Conservation (phyloP, 2,329 filamentous ascomycete species). For the Microdochium paspali region DNA sequence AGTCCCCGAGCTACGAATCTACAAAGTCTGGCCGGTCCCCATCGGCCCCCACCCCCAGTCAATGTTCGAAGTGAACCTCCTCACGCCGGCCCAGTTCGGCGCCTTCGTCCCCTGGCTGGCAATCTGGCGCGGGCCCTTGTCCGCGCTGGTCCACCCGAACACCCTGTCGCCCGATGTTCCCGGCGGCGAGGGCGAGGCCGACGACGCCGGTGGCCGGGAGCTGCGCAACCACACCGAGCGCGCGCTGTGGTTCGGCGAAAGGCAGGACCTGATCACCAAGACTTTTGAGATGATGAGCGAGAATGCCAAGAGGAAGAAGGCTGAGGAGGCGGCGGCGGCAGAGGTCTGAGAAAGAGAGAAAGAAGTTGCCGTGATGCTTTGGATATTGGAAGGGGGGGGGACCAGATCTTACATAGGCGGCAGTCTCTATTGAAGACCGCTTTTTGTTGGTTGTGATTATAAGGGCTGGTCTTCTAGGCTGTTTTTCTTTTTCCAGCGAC, state of each 20-base stretch:
- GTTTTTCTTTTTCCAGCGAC: no score
- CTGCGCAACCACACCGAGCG: slow-evolving; percentile 54
- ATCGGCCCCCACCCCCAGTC: slow-evolving; percentile 74
- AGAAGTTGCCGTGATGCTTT: no score
- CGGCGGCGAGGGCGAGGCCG: slow-evolving; percentile 18
- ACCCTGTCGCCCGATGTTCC: slow-evolving; percentile 31
- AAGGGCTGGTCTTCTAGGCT: no score
- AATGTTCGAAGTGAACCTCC: slow-evolving; percentile 91
- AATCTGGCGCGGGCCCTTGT: slow-evolving; percentile 71
- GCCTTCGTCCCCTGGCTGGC: slow-evolving; percentile 82
- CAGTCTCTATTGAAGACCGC: no score
- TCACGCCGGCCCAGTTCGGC: slow-evolving; percentile 79
- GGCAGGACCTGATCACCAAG: slow-evolving; percentile 27
- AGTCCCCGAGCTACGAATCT: slow-evolving; percentile 82
- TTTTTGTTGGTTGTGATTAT: no score
- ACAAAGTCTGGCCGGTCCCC: slow-evolving; percentile 66
- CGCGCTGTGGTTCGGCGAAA: slow-evolving; percentile 56
- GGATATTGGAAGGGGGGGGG: no score
- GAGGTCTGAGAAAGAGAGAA: neutral
- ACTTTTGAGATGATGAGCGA: neutral
- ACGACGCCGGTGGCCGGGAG: slow-evolving; percentile 19
- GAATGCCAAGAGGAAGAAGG: neutral
- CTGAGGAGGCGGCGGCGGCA: neutral
- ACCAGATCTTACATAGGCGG: no score
- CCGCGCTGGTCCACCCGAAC: slow-evolving; percentile 75